phyloP scores from a whole-genome alignment of 2,329 filamentous ascomycete species.

The Zymoseptoria tritici region DNA sequence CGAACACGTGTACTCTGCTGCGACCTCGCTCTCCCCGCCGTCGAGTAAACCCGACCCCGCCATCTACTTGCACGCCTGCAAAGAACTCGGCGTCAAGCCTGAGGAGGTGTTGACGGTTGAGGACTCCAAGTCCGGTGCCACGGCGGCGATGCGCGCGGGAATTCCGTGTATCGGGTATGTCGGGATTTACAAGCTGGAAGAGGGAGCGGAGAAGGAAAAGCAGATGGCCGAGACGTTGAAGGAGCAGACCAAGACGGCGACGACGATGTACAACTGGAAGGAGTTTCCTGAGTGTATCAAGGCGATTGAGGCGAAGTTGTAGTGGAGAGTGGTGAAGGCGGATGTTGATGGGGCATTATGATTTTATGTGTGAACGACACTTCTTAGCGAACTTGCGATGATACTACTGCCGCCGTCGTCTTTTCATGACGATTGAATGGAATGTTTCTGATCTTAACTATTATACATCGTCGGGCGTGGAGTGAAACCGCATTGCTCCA shows the following conservation, averaged over 20 bases:
- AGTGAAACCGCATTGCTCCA: too few species aligned
- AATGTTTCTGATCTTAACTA: too few species aligned
- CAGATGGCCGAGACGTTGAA: constrained; percentile 44
- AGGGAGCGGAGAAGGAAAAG: constrained; percentile 54
- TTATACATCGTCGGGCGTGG: too few species aligned
- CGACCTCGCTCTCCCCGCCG: constrained; percentile 68
- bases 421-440: too few species aligned
- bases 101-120: constrained; percentile 73
- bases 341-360: neutral
- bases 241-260: constrained; percentile 41
- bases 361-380: too few species aligned
- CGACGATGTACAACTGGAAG: constrained; percentile 47
- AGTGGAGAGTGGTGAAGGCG: neutral
- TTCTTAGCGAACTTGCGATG: too few species aligned
- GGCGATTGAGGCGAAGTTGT: constrained; percentile 36
- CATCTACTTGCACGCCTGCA: constrained; percentile 72
- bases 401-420: too few species aligned
- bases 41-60: constrained; percentile 87
- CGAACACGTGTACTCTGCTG: constrained; percentile 72
- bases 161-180: constrained; percentile 82
- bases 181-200: constrained; percentile 62
- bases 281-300: constrained; percentile 44
- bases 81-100: constrained; percentile 63
- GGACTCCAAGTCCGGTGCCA: constrained; percentile 79
- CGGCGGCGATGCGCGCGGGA: constrained; percentile 66